Evolutionary conservation across 257 asterid genomes (phyloP).

Genomic region (Solanum virginianum): DNA sequence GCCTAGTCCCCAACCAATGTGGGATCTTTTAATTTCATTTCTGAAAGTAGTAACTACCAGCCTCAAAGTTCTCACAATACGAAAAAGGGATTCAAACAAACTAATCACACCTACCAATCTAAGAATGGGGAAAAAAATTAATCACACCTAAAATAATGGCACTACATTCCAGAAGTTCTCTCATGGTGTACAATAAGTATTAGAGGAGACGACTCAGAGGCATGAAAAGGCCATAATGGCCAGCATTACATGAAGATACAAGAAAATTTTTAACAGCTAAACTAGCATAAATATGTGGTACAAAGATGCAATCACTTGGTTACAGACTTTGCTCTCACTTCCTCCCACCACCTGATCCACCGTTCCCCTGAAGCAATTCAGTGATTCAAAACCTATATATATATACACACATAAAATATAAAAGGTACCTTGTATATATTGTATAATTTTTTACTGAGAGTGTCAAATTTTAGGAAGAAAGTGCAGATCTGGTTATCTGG

Average conservation of each 20-base stretch:
- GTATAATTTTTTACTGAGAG: not conserved
- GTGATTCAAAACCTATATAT: conserved; percentile 10
- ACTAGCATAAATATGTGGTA: conserved; percentile 15
- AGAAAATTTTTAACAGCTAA: conserved; percentile 10
- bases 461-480: no score
- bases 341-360: conserved; percentile 29
- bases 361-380: conserved; percentile 48
- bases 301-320: conserved; percentile 6
- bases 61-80: not conserved
- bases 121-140: no score
- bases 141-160: not conserved
- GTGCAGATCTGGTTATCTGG: no score
- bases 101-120: not conserved
- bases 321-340: conserved; percentile 27
- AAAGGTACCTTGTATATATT: not conserved
- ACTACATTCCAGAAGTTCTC: not conserved
- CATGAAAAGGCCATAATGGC: not conserved
- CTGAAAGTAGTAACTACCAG: not conserved
- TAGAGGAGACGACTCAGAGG: not conserved
- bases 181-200: not conserved
- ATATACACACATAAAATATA: no score
- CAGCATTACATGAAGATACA: not conserved
- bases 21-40: no score
- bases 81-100: not conserved
- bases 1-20: no score